A percentile compares a stretch with the other conserved stretches of the same genome.
phyloP scores from a whole-genome alignment of 441 rosid species.

The Lepidium campestre region DNA sequence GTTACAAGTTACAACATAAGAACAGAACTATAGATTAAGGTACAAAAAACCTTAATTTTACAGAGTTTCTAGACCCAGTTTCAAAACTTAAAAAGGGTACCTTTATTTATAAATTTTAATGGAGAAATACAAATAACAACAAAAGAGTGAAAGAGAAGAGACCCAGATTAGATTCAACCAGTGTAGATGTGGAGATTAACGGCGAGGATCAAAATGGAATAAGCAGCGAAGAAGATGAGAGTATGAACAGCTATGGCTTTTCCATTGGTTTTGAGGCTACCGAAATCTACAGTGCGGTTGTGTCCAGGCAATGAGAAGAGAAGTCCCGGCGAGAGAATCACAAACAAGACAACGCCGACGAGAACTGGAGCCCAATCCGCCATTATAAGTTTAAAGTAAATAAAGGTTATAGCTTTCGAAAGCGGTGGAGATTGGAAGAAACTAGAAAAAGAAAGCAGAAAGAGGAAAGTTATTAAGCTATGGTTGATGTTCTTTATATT shows the following conservation, averaged over 20 bases:
- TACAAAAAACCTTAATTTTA: conserved; percentile 1
- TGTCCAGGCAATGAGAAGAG: conserved; percentile 53
- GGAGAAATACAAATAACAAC: background rate
- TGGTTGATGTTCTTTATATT: background rate
- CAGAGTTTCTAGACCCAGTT: conserved; percentile 1
- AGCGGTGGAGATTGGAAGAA: conserved; percentile 9
- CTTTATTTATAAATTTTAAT: background rate
- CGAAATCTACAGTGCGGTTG: conserved; percentile 38
- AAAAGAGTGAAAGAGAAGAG: background rate
- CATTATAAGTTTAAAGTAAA: conserved; percentile 21
- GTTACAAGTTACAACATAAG: conserved; percentile 18
- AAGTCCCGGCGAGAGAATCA: conserved; percentile 55
- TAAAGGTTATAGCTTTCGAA: background rate
- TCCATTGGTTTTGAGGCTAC: conserved; percentile 50
- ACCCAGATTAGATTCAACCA: conserved; percentile 21
- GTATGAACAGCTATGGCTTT: conserved; percentile 59
- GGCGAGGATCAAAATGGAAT: conserved; percentile 53
- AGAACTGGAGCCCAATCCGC: conserved; percentile 66
- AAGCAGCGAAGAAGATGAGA: conserved; percentile 48
- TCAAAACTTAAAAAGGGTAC: background rate
- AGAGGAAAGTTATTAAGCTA: background rate
- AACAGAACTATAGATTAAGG: background rate
- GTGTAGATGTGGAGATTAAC: conserved; percentile 52
- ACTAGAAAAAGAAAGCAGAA: background rate
- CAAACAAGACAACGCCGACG: conserved; percentile 45